phyloP scores from a whole-genome alignment of 164 flowering plant species.

The Vitis riparia region DNA sequence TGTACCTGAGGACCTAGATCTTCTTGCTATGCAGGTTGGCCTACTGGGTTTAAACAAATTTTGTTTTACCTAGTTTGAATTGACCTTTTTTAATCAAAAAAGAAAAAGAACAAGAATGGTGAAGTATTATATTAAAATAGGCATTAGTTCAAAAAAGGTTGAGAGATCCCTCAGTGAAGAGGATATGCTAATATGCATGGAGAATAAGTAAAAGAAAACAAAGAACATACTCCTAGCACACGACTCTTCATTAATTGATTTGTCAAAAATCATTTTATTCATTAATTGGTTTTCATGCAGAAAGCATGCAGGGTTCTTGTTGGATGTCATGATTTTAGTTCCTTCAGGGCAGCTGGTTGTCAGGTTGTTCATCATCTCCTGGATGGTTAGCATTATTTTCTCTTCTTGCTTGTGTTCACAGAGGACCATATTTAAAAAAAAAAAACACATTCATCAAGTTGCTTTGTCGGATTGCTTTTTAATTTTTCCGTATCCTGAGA shows the following conservation, averaged over 20 bases:
- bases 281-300: constrained; percentile 33
- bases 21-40: constrained; percentile 78
- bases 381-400: constrained; percentile 1
- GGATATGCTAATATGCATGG: too few species aligned
- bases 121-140: too few species aligned
- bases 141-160: too few species aligned
- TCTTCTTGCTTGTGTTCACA: background rate
- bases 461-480: background rate
- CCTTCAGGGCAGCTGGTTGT: constrained; percentile 92
- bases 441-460: too few species aligned
- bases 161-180: too few species aligned
- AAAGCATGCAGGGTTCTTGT: constrained; percentile 79
- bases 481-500: background rate
- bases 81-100: too few species aligned
- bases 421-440: too few species aligned
- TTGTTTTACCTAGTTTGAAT: background rate
- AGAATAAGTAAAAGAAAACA: too few species aligned
- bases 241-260: too few species aligned
- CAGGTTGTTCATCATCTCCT: constrained; percentile 52
- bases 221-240: too few species aligned
- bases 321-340: constrained; percentile 92
- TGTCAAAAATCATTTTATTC: background rate
- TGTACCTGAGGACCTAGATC: constrained; percentile 65
- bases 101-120: too few species aligned
- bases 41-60: background rate